phyloP scores from a whole-genome alignment of 352 stramenopile species.

The Phytopythium oedochilum region DNA sequence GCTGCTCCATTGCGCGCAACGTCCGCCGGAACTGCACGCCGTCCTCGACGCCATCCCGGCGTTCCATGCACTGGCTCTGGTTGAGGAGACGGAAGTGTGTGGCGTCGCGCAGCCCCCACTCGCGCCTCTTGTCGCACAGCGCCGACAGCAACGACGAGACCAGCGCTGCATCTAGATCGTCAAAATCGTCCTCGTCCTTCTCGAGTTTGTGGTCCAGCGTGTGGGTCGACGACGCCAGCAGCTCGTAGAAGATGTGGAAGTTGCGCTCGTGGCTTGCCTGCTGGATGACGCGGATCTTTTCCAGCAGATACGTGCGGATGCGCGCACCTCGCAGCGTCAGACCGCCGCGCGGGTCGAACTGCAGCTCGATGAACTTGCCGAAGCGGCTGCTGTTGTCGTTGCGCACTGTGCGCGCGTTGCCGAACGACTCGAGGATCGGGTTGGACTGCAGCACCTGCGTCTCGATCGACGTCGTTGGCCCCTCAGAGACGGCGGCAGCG shows the following conservation, averaged over 20 bases:
- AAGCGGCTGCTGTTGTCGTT: slow-evolving; percentile 91
- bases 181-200: neutral
- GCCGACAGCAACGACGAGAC: slow-evolving; percentile 12
- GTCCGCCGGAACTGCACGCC: slow-evolving; percentile 57
- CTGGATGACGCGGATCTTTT: slow-evolving; percentile 91
- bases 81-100: slow-evolving; percentile 61
- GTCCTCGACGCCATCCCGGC: slow-evolving; percentile 67
- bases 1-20: slow-evolving; percentile 63
- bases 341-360: slow-evolving; percentile 40
- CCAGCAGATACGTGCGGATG: slow-evolving; percentile 92
- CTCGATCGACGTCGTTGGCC: slow-evolving; percentile 45
- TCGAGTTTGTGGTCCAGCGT: neutral
- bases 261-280: slow-evolving; percentile 75
- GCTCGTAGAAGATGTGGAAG: slow-evolving; percentile 89
- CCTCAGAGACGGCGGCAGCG: neutral
- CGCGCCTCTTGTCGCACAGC: slow-evolving; percentile 14
- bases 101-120: slow-evolving; percentile 30
- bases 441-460: slow-evolving; percentile 89
- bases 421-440: slow-evolving; percentile 88
- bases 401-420: slow-evolving; percentile 81
- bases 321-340: slow-evolving; percentile 51
- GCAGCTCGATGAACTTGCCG: slow-evolving; percentile 90
- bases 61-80: slow-evolving; percentile 61
- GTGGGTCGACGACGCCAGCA: slow-evolving; percentile 33
- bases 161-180: slow-evolving; percentile 2